Evolutionary conservation across 495 filamentous ascomycete species (phyloP).

Genomic region (Wilcoxina mikolae): DNA sequence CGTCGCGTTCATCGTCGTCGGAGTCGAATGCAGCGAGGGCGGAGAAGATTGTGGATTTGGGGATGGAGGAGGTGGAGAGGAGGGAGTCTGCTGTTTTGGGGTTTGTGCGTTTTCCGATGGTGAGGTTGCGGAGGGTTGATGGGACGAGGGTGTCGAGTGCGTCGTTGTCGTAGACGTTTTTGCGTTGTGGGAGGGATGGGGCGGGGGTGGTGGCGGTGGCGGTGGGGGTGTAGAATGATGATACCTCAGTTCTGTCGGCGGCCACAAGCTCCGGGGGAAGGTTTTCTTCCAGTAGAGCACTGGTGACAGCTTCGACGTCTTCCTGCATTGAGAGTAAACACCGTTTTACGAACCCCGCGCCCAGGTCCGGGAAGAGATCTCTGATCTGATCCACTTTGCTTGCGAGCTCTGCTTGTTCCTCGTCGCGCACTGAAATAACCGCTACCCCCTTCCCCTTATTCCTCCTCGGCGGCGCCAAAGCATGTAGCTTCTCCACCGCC

Average conservation of each 20-base stretch:
- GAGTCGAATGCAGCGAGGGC: conserved; percentile 83
- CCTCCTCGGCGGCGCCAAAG: conserved; percentile 8
- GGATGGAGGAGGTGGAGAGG: conserved; percentile 39
- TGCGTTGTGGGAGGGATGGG: conserved; percentile 33
- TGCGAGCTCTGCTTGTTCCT: conserved; percentile 56
- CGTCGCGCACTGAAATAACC: conserved; percentile 27
- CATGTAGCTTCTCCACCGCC: conserved; percentile 11
- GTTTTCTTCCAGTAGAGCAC: conserved; percentile 70
- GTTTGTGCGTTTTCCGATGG: conserved; percentile 57
- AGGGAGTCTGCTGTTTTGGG: conserved; percentile 49
- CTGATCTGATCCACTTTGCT: conserved; percentile 74
- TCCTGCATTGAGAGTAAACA: conserved; percentile 67
- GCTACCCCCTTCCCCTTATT: conserved; percentile 55
- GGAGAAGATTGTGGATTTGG: conserved; percentile 79
- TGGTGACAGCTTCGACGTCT: conserved; percentile 62
- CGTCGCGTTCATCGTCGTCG: conserved; percentile 92
- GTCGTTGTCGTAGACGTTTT: conserved; percentile 66
- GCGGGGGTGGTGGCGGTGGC: conserved; percentile 29
- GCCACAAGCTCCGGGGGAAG: conserved; percentile 48
- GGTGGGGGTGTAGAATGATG: conserved; percentile 25
- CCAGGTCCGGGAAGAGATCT: conserved; percentile 83
- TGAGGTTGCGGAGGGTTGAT: conserved; percentile 42
- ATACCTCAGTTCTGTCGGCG: conserved; percentile 40
- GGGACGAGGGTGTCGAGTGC: conserved; percentile 60
- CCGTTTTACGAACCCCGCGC: conserved; percentile 62